Base-by-base conservation (phyloP, 75 land plant genomes). In the Gnetum montanum region DNA sequence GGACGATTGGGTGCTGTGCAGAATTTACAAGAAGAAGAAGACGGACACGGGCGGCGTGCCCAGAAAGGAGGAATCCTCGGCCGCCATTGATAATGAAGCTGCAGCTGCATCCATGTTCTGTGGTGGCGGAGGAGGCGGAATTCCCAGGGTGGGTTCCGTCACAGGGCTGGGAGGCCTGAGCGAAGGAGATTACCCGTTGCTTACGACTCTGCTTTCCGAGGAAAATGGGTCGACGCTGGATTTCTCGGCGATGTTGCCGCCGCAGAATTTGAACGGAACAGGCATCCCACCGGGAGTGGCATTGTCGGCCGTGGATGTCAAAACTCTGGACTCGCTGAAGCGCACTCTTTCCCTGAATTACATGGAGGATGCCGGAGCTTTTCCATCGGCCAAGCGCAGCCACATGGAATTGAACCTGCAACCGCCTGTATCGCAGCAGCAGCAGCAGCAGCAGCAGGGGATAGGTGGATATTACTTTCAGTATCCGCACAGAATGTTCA, bases 1-100 rank as follows among this genome's bases (percentile, higher is more conserved):
- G 47, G 73, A 71, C 29, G 73, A 71, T 34, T 71, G 73, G 73
- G 73, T 71, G 16, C 51, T 71, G 49, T 71, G 73, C 61, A 56
- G 73, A 29, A 71, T 71, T 26, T 71, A 71, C 73, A 71, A 71
- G 58, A 71, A 71, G 57, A 67, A 54, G n/a, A 59, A 47, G 3
- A 64, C 4, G 4, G 34, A 8, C 18, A 11, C 55, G 8, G 34
- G 29, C 4, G 55, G 22, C 8, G 55, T 31, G 37, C 22, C 55
- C 12, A 36, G 24, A 34, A 30, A 20, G 55, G 55, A 53, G 25
- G 55, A 53, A 4, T 20, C 34, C 5, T 28, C 34, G 37, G 55
- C 36, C 55, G 34, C 55, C 20, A 31, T 53, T 22, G 36, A 34
- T 34, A 36, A 53, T 36, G 34, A 31, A 1, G 36, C 8, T 1